These are phyloP conservation scores for Pseudogymnoascus pannorum DNA, from an alignment of 2,329 filamentous ascomycete species.

Conservation along the genomic window DNA sequence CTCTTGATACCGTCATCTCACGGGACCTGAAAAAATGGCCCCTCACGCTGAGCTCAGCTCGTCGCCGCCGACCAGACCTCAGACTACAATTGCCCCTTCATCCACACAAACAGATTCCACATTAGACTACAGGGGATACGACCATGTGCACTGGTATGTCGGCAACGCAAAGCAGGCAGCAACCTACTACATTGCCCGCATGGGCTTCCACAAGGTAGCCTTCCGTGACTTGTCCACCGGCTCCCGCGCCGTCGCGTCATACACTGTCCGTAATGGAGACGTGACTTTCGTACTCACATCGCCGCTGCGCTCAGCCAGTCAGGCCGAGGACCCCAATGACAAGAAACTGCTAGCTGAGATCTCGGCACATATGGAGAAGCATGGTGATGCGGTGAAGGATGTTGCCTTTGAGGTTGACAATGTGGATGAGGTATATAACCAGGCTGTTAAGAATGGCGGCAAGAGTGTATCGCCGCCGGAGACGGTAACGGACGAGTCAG, in stretches of 20 bases:
- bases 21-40: slow-evolving; percentile 14
- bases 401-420: slow-evolving; percentile 93
- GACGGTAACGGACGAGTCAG: slow-evolving; percentile 45
- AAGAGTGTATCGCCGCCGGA: slow-evolving; percentile 54
- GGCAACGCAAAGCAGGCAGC: slow-evolving; percentile 95
- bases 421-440: slow-evolving; percentile 69
- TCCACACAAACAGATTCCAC: slow-evolving; percentile 25
- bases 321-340: slow-evolving; percentile 59
- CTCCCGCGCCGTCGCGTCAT: slow-evolving; percentile 70
- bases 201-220: slow-evolving; percentile 77
- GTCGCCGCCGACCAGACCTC: slow-evolving; percentile 17
- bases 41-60: slow-evolving; percentile 20
- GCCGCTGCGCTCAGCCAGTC: slow-evolving; percentile 58
- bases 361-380: slow-evolving; percentile 72
- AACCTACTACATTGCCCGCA: slow-evolving; percentile 76
- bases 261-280: slow-evolving; percentile 70
- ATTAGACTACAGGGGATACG: slow-evolving; percentile 70
- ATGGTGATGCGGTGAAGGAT: slow-evolving; percentile 92
- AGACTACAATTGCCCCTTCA: slow-evolving; percentile 26
- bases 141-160: slow-evolving; percentile 93
- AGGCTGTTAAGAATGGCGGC: slow-evolving; percentile 61
- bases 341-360: slow-evolving; percentile 62
- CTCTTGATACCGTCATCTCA: neutral
- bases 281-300: slow-evolving; percentile 81
- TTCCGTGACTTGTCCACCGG: slow-evolving; percentile 87